These are phyloP conservation scores for Solanum chmielewskii DNA, from an alignment of 257 asterid genomes.

Conservation along the genomic window DNA sequence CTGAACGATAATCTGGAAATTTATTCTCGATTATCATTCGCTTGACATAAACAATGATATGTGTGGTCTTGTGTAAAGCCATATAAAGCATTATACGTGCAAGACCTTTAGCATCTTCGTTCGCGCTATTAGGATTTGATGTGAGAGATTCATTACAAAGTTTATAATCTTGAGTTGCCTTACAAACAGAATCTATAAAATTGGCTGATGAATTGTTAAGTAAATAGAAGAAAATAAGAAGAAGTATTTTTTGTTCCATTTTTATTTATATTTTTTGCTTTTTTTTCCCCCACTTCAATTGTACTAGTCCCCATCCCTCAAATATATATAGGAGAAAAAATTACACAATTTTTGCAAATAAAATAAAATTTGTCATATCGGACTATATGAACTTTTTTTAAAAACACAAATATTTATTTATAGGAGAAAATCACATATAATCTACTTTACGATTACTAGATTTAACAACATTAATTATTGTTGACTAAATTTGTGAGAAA, in stretches of 20 bases:
- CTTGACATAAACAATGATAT: background rate
- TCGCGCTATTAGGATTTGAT: background rate
- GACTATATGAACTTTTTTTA: no score
- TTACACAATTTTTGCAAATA: background rate
- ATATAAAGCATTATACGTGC: background rate
- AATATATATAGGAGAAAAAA: background rate
- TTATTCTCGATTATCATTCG: background rate
- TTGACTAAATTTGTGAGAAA: background rate
- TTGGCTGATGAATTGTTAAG: background rate
- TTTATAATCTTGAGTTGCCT: background rate
- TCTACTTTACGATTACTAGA: background rate
- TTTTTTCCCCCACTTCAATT: background rate
- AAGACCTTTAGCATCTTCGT: background rate
- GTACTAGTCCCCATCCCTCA: background rate
- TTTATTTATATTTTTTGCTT: background rate
- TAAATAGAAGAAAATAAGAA: background rate
- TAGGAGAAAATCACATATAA: background rate
- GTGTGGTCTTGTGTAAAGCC: background rate
- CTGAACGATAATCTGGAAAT: background rate
- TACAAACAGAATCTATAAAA: background rate
- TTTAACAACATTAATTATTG: background rate
- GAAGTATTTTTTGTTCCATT: background rate
- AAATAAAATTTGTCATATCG: background rate
- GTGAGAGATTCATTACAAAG: background rate
- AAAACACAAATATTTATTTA: background rate